Base-by-base conservation (phyloP, 768 basidiomycete genomes). In the Hygrocybe punicea region DNA sequence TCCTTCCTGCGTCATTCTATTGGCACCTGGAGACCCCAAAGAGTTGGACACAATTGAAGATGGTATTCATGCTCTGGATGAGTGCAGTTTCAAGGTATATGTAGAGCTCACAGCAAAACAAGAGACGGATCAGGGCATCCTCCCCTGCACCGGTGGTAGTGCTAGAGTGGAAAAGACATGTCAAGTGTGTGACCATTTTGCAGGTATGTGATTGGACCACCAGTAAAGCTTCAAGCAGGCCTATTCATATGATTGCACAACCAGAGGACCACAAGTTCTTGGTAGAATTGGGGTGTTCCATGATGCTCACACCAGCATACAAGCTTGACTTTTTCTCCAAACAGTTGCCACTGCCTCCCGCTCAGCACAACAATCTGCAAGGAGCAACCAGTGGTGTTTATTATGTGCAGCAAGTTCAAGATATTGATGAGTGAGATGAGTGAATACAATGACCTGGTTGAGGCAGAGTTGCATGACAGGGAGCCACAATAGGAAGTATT, bases 261-360 rank as follows among this genome's bases (percentile, higher is more conserved):
- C 45, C 61, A 88, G 89, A 87, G 59, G 87, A 89, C 58, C 89
- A 91, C 65, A 89, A 88, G 68, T 73, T 84, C 55, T 73, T 91
- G 23, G 82, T 87, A 9, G 89, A 92, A 62, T 75, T 91, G 21
- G 85, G 90, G 1, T 90, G 89, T 60, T 77, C 87, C 5, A 83
- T 86, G 7, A 83, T 89, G 3, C 75, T 92, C 7, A 76, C 80
- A 2, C 80, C 87, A 2, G 88, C 83, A 2, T 91, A 90, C 65
- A 79, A 78, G 33, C 76, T 70, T 2, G 68, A 71, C 5, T 69
- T 91, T 24, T 83, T 91, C 64, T 69, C 81, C 57, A 76, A 68
- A 44, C 59, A 86, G 19, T 72, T 84, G 2, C 11, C n/a, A 7
- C 76, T 78, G n/a, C 62, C 61, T n/a, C 34, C 69, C 61, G 42